These are phyloP conservation scores for Xylaria arbuscula DNA, from an alignment of 2,329 filamentous ascomycete species.

Conservation along the genomic window DNA sequence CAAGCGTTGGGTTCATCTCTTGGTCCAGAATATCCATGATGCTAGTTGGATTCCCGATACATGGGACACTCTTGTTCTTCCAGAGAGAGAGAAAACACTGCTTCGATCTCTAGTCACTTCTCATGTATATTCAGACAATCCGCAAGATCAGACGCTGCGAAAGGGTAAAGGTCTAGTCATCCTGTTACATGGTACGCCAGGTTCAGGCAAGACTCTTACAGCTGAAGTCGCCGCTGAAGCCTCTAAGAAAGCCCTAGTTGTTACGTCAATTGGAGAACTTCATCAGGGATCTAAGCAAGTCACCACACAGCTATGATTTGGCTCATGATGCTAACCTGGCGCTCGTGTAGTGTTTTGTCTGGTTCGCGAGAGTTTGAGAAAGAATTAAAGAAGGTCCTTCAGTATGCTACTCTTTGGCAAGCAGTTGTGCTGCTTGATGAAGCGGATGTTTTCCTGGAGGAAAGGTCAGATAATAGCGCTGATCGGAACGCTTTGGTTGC, in stretches of 20 bases:
- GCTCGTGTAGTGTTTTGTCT: slow-evolving; percentile 31
- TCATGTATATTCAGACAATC: slow-evolving; percentile 44
- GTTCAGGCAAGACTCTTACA: slow-evolving; percentile 55
- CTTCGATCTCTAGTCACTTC: slow-evolving; percentile 47
- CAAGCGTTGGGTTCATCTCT: slow-evolving; percentile 47
- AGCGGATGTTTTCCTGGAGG: slow-evolving; percentile 49
- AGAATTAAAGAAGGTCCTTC: slow-evolving; percentile 44
- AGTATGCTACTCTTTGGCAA: slow-evolving; percentile 48
- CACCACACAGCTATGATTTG: not conserved
- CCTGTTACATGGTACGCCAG: slow-evolving; percentile 53
- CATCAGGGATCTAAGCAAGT: slow-evolving; percentile 39
- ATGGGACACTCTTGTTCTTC: slow-evolving; percentile 46
- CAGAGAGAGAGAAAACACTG: slow-evolving; percentile 44
- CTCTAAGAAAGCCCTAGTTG: slow-evolving; percentile 43
- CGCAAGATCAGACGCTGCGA: slow-evolving; percentile 43
- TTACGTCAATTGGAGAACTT: slow-evolving; percentile 45
- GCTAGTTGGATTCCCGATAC: slow-evolving; percentile 43
- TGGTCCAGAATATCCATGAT: slow-evolving; percentile 44
- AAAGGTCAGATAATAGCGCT: slow-evolving; percentile 38
- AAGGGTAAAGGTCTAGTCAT: slow-evolving; percentile 55
- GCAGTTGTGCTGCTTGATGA: slow-evolving; percentile 50
- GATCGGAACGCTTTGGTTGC: slow-evolving; percentile 45
- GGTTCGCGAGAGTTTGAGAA: slow-evolving; percentile 42
- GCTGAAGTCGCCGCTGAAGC: slow-evolving; percentile 51
- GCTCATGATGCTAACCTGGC: slow-evolving; percentile 12